A percentile compares a stretch with the other conserved stretches of the same genome.
phyloP scores from a whole-genome alignment of 306 rosid species.

The Lathyrus oleraceus region DNA sequence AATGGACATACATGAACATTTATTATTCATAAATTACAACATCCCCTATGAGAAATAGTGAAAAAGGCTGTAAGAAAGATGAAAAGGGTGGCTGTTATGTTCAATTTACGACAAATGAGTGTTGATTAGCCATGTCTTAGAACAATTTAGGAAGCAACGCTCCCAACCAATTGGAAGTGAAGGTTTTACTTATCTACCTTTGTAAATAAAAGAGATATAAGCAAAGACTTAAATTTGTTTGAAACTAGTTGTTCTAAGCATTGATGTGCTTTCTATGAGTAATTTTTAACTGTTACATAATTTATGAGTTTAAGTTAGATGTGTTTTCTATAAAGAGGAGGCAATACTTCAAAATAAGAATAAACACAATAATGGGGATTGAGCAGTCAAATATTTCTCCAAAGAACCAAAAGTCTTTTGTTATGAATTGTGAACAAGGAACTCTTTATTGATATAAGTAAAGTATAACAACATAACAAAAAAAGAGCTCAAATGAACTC shows the following conservation, averaged over 20 bases:
- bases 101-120: background rate
- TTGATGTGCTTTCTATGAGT: no score
- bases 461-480: background rate
- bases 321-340: no score
- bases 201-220: conserved; percentile 7
- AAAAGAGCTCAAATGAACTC: background rate
- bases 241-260: no score
- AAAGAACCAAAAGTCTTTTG: background rate
- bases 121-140: background rate
- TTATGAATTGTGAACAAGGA: background rate
- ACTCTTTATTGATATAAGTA: conserved; percentile 1
- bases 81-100: no score
- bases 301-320: no score
- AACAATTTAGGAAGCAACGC: background rate
- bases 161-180: background rate
- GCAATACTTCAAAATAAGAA: background rate
- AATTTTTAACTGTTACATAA: no score
- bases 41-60: no score
- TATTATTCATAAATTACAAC: no score
- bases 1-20: no score
- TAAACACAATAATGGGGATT: background rate
- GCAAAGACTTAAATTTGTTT: background rate
- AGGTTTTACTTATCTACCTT: background rate
- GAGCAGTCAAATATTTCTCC: background rate
- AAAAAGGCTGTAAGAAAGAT: no score